phyloP scores from a whole-genome alignment of 2,329 filamentous ascomycete genomes.

The Cercospora zeae-maydis region DNA sequence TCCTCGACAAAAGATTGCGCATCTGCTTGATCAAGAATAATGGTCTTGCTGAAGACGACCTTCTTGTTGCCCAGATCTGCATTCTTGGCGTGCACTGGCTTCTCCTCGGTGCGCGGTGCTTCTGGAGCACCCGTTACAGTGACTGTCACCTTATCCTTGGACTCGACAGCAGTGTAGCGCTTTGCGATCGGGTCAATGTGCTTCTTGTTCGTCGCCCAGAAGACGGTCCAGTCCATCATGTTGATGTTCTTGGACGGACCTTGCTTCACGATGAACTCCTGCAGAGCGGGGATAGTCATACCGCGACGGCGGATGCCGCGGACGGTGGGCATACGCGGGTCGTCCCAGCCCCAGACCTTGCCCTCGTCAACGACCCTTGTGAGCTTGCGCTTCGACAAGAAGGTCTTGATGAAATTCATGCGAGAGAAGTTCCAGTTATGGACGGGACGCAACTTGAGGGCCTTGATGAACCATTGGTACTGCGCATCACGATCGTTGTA shows the following conservation, averaged over 20 bases:
- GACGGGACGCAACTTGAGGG: constrained; percentile 68
- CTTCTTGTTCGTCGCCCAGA: constrained; percentile 55
- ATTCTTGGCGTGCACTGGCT: constrained; percentile 88
- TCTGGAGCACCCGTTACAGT: constrained; percentile 33
- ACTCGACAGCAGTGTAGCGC: constrained; percentile 57
- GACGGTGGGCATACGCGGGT: constrained; percentile 81
- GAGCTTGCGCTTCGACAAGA: constrained; percentile 81
- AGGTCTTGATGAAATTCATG: constrained; percentile 79
- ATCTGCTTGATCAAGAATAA: constrained; percentile 84
- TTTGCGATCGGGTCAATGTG: constrained; percentile 49
- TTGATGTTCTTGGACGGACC: constrained; percentile 80
- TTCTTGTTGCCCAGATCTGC: constrained; percentile 78
- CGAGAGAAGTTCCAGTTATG: constrained; percentile 83
- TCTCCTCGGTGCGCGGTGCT: constrained; percentile 62
- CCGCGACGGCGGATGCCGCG: constrained; percentile 74
- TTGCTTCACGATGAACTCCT: constrained; percentile 81
- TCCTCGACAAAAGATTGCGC: constrained; percentile 74
- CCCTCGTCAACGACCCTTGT: constrained; percentile 76
- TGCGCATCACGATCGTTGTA: constrained; percentile 84
- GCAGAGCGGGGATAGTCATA: constrained; percentile 73
- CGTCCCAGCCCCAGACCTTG: constrained; percentile 79
- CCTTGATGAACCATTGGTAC: constrained; percentile 80
- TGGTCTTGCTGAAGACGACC: constrained; percentile 69
- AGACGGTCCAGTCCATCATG: constrained; percentile 74
- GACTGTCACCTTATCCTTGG: constrained; percentile 61